phyloP scores from a whole-genome alignment of 2,329 filamentous ascomycete genomes.

The Sporothrix curviconia region DNA sequence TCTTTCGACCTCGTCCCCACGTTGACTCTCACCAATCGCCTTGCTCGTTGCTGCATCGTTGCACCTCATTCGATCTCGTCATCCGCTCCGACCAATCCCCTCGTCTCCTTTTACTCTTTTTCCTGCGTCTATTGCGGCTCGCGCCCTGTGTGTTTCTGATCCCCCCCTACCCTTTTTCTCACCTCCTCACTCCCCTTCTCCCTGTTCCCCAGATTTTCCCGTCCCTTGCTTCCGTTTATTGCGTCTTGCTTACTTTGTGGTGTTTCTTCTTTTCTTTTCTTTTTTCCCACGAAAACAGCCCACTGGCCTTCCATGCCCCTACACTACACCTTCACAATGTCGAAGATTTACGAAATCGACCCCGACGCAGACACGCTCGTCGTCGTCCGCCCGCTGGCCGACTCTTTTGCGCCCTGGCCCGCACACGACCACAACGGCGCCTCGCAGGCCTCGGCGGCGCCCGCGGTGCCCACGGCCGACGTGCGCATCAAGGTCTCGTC shows the following conservation, averaged over 20 bases:
- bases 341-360: slow-evolving; percentile 30
- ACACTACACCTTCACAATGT: slow-evolving; percentile 20
- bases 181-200: not conserved
- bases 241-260: not conserved
- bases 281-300: not conserved
- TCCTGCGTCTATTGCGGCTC: not conserved
- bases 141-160: slow-evolving; percentile 6
- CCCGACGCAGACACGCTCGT: slow-evolving; percentile 30
- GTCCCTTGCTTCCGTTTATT: not conserved
- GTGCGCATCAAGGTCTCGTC: slow-evolving; percentile 32
- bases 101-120: not conserved
- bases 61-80: too few relatives aligned
- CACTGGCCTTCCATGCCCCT: slow-evolving; percentile 3
- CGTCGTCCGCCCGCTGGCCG: slow-evolving; percentile 23
- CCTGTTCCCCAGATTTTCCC: too few relatives aligned
- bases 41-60: too few relatives aligned
- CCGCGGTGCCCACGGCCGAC: slow-evolving; percentile 16
- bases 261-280: not conserved
- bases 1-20: slow-evolving; percentile 3
- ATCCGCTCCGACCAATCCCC: not conserved
- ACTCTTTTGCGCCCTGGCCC: slow-evolving; percentile 23
- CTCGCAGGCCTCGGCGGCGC: not conserved
- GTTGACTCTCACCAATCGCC: not conserved
- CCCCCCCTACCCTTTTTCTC: not conserved
- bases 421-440: slow-evolving; percentile 6